phyloP scores from a whole-genome alignment of 2,329 filamentous ascomycete genomes.

The Chaetothyriales sp. region DNA sequence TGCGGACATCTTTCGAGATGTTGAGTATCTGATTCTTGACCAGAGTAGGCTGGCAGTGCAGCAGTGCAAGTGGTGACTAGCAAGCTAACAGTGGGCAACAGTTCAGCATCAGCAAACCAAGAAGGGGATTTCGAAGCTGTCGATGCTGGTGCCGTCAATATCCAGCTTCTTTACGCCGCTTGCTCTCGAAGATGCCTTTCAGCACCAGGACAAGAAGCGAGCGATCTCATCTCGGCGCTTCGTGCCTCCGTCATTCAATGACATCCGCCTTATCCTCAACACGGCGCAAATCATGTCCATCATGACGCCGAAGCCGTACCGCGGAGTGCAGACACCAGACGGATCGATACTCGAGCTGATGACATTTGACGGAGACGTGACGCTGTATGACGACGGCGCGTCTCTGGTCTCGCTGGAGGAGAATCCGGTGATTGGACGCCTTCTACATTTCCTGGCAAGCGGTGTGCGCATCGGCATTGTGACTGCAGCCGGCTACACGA shows the following conservation, averaged over 20 bases:
- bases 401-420: conserved; percentile 49
- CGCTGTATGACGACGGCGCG: conserved; percentile 81
- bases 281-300: conserved; percentile 89
- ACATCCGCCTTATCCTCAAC: conserved; percentile 83
- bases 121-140: conserved; percentile 64
- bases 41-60: conserved; percentile 50
- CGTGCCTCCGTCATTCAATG: conserved; percentile 93
- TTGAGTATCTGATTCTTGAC: conserved; percentile 81
- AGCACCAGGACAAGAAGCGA: conserved; percentile 71
- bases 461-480: conserved; percentile 86
- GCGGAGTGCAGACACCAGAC: conserved; percentile 4
- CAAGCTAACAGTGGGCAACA: conserved; percentile 3
- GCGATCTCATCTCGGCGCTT: conserved; percentile 85
- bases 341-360: conserved; percentile 53
- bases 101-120: conserved; percentile 14
- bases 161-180: conserved; percentile 89
- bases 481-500: conserved; percentile 88
- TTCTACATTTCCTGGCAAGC: conserved; percentile 57
- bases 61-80: background rate
- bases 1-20: conserved; percentile 86
- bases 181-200: conserved; percentile 77
- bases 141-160: conserved; percentile 77
- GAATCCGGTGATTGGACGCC: conserved; percentile 61
- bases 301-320: conserved; percentile 35
- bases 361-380: conserved; percentile 96